phyloP scores from a whole-genome alignment of 2,329 filamentous ascomycete species.

The Neonectria coccinea region DNA sequence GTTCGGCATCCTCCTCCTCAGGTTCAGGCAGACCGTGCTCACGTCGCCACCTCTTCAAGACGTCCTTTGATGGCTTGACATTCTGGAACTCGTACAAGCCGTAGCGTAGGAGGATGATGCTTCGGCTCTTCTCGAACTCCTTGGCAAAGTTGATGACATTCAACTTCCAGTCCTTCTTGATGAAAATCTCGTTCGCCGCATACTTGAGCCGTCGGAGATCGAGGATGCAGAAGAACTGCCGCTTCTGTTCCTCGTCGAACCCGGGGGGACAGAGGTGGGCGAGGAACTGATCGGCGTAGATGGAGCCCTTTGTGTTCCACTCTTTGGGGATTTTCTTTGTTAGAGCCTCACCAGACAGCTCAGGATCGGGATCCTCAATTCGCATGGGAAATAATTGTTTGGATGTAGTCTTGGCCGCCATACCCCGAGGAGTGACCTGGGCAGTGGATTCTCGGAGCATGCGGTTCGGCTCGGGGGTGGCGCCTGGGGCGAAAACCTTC shows the following conservation, averaged over 20 bases:
- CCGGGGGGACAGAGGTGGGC: slow-evolving; percentile 67
- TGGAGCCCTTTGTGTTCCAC: slow-evolving; percentile 63
- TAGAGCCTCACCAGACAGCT: slow-evolving; percentile 67
- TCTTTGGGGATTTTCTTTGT: slow-evolving; percentile 66
- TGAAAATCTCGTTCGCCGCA: slow-evolving; percentile 70
- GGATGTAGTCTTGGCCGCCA: slow-evolving; percentile 61
- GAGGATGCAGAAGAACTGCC: slow-evolving; percentile 73
- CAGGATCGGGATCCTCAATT: slow-evolving; percentile 67
- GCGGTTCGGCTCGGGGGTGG: slow-evolving; percentile 58
- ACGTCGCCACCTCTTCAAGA: slow-evolving; percentile 69
- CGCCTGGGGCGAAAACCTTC: slow-evolving; percentile 60
- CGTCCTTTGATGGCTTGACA: slow-evolving; percentile 68
- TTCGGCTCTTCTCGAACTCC: slow-evolving; percentile 73
- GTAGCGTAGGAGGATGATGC: slow-evolving; percentile 70
- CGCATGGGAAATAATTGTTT: slow-evolving; percentile 69
- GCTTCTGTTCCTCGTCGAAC: slow-evolving; percentile 69
- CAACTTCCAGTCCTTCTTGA: slow-evolving; percentile 71
- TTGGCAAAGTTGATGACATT: slow-evolving; percentile 73
- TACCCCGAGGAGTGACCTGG: slow-evolving; percentile 61
- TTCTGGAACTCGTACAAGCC: slow-evolving; percentile 73
- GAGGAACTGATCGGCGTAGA: slow-evolving; percentile 71
- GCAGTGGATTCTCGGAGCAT: slow-evolving; percentile 59
- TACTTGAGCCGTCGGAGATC: slow-evolving; percentile 72
- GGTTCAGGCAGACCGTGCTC: slow-evolving; percentile 66
- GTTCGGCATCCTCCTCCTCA: slow-evolving; percentile 56